Evolutionary conservation across 192 early-diverging fungal genomes (phyloP).

Genomic region (Borealophlyctis nickersoniae): DNA sequence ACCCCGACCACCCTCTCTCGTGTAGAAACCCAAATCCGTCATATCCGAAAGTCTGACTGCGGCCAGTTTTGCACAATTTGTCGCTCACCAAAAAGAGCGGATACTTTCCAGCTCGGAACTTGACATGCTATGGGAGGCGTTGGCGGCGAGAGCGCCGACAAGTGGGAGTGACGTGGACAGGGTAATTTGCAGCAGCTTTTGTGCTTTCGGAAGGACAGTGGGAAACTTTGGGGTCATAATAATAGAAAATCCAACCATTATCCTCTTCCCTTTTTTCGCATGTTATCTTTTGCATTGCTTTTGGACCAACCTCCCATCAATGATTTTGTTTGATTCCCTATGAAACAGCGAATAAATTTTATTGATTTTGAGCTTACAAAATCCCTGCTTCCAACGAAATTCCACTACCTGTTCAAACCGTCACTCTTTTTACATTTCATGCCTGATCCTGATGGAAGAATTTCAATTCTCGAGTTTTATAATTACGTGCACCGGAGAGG

Average conservation of each 20-base stretch:
- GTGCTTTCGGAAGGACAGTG: background rate
- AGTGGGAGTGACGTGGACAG: conserved; percentile 18
- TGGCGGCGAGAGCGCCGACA: conserved; percentile 24
- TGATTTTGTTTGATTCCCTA: background rate
- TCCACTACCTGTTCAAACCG: conserved; percentile 32
- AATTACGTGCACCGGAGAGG: conserved; percentile 49
- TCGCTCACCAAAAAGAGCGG: background rate
- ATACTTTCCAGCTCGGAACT: conserved; percentile 39
- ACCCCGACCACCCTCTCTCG: no score
- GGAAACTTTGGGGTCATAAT: background rate
- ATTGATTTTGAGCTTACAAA: conserved; percentile 23
- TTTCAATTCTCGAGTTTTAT: conserved; percentile 38
- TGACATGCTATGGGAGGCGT: conserved; percentile 38
- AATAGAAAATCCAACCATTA: background rate
- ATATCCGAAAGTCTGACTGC: background rate
- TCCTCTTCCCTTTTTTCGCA: background rate
- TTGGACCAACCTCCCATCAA: no score
- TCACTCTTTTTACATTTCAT: conserved; percentile 38
- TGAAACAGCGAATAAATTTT: conserved; percentile 27
- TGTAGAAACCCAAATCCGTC: background rate
- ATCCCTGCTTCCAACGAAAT: conserved; percentile 27
- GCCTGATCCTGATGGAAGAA: conserved; percentile 28
- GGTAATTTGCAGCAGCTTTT: conserved; percentile 2
- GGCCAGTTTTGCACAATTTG: conserved; percentile 11
- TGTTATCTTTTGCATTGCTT: no score